A percentile compares a stretch with the other conserved stretches of the same genome.
phyloP scores from a whole-genome alignment of 306 rosid genomes.

The Parietaria judaica region DNA sequence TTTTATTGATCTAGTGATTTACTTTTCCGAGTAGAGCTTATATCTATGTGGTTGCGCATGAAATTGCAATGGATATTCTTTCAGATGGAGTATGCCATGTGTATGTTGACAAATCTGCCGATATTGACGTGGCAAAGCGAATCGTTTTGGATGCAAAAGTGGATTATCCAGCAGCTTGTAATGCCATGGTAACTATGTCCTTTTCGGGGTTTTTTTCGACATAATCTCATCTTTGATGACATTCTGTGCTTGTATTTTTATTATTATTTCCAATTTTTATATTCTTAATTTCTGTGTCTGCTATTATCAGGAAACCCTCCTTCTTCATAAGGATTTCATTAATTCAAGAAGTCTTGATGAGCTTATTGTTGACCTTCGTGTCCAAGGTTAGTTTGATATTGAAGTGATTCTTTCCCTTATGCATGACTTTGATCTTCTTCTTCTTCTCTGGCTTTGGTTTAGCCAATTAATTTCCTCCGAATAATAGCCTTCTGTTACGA shows the following conservation, averaged over 20 bases:
- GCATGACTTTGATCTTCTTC: background rate
- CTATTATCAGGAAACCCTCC: slow-evolving; percentile 84
- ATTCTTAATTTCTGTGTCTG: slow-evolving; percentile 8
- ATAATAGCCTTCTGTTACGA: background rate
- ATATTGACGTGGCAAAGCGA: slow-evolving; percentile 67
- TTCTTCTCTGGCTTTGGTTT: background rate
- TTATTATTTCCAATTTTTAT: background rate
- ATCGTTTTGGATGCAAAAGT: slow-evolving; percentile 82
- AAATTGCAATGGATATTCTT: slow-evolving; percentile 19
- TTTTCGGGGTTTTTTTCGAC: background rate
- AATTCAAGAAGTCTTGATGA: slow-evolving; percentile 43
- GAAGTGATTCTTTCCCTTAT: slow-evolving; percentile 2
- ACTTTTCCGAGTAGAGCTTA: slow-evolving; percentile 12
- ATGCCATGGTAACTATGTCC: slow-evolving; percentile 75
- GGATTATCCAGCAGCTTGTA: slow-evolving; percentile 97
- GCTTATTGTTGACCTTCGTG: slow-evolving; percentile 52
- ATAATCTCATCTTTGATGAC: slow-evolving; percentile 1
- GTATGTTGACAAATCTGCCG: slow-evolving; percentile 86
- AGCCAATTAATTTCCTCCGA: background rate
- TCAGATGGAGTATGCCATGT: slow-evolving; percentile 98
- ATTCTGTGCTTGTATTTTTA: background rate
- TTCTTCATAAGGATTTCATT: slow-evolving; percentile 67
- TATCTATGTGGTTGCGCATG: slow-evolving; percentile 10
- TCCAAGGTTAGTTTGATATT: slow-evolving; percentile 46
- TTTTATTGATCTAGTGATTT: slow-evolving; percentile 13